Percentiles rank a stretch among this genome's conserved stretches.
These are phyloP conservation scores for Calonectria pauciramosa DNA, from an alignment of 2,329 filamentous ascomycete species.

Conservation along the genomic window DNA sequence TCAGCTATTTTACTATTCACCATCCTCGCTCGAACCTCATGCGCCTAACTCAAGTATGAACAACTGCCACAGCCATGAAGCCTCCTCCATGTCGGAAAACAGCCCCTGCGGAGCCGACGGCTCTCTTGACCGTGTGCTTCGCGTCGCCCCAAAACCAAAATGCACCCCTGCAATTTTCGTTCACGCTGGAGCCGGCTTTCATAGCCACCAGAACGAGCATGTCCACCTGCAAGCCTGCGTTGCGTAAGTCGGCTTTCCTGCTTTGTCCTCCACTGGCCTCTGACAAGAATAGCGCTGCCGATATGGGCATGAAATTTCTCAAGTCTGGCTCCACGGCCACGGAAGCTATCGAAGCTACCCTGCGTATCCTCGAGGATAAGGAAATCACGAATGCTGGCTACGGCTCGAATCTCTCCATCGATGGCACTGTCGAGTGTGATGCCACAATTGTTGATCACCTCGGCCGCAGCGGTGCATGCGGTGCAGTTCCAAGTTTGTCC, in stretches of 20 bases:
- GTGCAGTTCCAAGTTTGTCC: conserved; percentile 86
- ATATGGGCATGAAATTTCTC: conserved; percentile 84
- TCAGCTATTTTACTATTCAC: neutral
- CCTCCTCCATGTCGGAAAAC: conserved; percentile 61
- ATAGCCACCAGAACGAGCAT: conserved; percentile 87
- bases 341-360: conserved; percentile 90
- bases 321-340: conserved; percentile 83
- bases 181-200: conserved; percentile 94
- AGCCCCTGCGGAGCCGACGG: conserved; percentile 61
- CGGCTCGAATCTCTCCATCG: conserved; percentile 92
- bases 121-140: conserved; percentile 56
- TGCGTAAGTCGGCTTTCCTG: conserved; percentile 72
- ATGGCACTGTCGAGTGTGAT: conserved; percentile 94
- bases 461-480: conserved; percentile 92
- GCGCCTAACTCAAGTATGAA: conserved; percentile 49
- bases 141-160: conserved; percentile 51
- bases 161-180: conserved; percentile 85
- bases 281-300: conserved; percentile 76
- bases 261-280: neutral
- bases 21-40: conserved; percentile 30
- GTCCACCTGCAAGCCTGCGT: conserved; percentile 89
- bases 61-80: conserved; percentile 43
- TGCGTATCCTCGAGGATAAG: conserved; percentile 89
- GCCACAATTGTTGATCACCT: conserved; percentile 92
- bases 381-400: conserved; percentile 98